Evolutionary conservation across 2,329 filamentous ascomycete species (phyloP).

Genomic region (Colletotrichum sp.): DNA sequence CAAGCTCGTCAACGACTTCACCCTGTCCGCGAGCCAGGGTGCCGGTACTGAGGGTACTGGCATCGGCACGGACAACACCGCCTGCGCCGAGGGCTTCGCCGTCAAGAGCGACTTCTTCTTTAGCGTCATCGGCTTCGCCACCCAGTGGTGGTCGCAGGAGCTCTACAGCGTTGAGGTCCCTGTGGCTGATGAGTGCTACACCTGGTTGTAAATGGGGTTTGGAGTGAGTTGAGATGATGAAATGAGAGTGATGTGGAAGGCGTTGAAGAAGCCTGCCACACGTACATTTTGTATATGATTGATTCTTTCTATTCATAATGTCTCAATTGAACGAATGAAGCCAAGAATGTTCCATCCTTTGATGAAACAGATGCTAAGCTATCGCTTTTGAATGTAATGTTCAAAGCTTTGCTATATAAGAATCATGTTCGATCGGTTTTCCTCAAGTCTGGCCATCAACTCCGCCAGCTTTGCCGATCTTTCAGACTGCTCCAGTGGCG

Average conservation of each 20-base stretch:
- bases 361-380: too few species aligned
- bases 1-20: conserved; percentile 28
- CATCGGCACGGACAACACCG: conserved; percentile 8
- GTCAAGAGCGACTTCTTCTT: conserved; percentile 30
- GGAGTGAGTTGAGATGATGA: neutral
- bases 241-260: neutral
- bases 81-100: conserved; percentile 27
- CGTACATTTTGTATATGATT: neutral
- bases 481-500: accelerated
- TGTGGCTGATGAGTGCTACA: conserved; percentile 30
- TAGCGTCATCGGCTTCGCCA: conserved; percentile 27
- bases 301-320: neutral
- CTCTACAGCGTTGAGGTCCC: conserved; percentile 29
- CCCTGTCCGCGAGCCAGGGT: conserved; percentile 24
- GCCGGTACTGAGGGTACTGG: conserved; percentile 16
- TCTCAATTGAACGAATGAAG: neutral
- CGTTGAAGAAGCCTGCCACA: neutral
- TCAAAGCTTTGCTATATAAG: neutral
- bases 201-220: conserved; percentile 16
- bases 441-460: neutral
- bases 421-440: neutral
- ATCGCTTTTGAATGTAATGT: accelerated
- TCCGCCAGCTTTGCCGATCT: accelerated
- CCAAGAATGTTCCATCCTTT: accelerated
- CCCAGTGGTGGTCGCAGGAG: conserved; percentile 28